Conservation (phyloP, 352 stramenopile genomes). For the Globisporangium rhizosaccharum region DNA sequence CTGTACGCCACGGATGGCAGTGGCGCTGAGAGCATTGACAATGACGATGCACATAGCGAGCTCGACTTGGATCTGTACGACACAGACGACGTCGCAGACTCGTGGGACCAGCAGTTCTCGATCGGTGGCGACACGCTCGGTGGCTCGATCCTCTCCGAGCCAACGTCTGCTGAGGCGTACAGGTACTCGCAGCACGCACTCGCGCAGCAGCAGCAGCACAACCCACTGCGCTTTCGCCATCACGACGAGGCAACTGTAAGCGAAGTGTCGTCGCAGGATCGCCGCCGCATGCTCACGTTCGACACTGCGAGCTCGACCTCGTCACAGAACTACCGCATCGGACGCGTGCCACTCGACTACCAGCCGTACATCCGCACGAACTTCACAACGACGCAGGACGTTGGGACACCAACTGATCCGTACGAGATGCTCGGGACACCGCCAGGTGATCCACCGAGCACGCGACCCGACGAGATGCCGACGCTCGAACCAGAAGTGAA, state of each 20-base stretch:
- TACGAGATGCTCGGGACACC: constrained; percentile 53
- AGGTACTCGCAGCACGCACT: neutral
- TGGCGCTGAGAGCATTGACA: constrained; percentile 7
- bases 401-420: constrained; percentile 26
- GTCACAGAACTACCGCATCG: constrained; percentile 10
- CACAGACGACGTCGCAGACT: constrained; percentile 30
- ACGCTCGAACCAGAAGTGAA: constrained; percentile 15
- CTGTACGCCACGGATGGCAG: neutral
- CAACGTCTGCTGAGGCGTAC: constrained; percentile 1
- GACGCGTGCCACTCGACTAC: constrained; percentile 15
- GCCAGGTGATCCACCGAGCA: constrained; percentile 36
- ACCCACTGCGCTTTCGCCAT: neutral
- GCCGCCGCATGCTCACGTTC: constrained; percentile 10
- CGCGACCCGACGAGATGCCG: constrained; percentile 19
- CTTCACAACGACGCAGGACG: constrained; percentile 26
- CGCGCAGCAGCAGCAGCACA: neutral
- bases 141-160: constrained; percentile 14
- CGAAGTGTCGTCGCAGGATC: constrained; percentile 9
- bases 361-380: constrained; percentile 39
- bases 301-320: constrained; percentile 8
- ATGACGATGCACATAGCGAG: constrained; percentile 42
- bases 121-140: constrained; percentile 3
- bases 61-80: constrained; percentile 63
- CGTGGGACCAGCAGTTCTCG: constrained; percentile 15
- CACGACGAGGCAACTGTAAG: neutral